Conservation (phyloP, 257 asterid genomes). For the Leonotis leonurus region DNA sequence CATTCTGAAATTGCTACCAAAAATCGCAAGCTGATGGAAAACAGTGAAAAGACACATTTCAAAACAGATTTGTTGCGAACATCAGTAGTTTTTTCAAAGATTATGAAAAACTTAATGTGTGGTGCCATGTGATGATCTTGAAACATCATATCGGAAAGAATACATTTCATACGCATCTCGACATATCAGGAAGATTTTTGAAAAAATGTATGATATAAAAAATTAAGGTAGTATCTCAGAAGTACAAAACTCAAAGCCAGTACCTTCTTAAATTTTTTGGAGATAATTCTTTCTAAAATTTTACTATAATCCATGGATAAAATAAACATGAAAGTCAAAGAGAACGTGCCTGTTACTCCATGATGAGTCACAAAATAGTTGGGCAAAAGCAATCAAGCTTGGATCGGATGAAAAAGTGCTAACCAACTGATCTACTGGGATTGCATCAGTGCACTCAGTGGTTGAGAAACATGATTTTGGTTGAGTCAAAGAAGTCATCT, state of each 20-base stretch:
- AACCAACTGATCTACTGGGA: conserved; percentile 80
- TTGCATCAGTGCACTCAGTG: conserved; percentile 42
- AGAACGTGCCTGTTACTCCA: conserved; percentile 65
- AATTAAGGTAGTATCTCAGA: neutral
- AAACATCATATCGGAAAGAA: neutral
- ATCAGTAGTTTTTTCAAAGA: neutral
- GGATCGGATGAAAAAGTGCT: conserved; percentile 92
- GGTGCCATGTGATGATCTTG: neutral
- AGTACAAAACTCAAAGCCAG: neutral
- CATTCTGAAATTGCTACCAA: neutral
- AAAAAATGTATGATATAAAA: neutral
- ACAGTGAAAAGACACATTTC: too few species aligned
- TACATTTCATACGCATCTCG: neutral
- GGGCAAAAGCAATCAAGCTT: conserved; percentile 92
- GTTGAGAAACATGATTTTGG: conserved; percentile 33
- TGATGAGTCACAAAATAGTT: conserved; percentile 72
- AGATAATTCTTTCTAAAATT: too few species aligned
- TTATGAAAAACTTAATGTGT: neutral
- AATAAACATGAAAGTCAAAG: neutral
- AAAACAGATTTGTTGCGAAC: neutral
- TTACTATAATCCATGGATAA: too few species aligned
- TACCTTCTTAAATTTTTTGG: too few species aligned
- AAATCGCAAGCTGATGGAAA: neutral
- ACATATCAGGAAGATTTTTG: neutral
- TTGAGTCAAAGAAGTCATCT: conserved; percentile 74